A percentile compares a stretch with the other conserved stretches of the same genome.
Conservation (phyloP, 805 yeast genomes). For the Sugiyamaella lignohabitans region DNA sequence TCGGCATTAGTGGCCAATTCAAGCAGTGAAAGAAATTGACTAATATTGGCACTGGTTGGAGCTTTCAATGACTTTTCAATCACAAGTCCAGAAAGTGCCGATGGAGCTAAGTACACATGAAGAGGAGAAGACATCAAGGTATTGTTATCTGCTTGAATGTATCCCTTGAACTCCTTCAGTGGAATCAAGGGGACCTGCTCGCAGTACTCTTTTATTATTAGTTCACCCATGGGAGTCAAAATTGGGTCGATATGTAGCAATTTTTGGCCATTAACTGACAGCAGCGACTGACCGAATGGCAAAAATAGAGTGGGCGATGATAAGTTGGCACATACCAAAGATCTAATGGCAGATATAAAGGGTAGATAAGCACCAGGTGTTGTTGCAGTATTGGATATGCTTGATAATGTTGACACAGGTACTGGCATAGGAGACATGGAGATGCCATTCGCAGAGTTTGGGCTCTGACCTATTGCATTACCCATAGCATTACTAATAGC, state of each 20-base stretch:
- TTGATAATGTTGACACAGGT: background rate
- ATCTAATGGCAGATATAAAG: constrained; percentile 18
- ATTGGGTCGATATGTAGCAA: constrained; percentile 20
- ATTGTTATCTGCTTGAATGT: background rate
- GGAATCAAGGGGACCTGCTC: constrained; percentile 1
- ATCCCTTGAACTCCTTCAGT: background rate
- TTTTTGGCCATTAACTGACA: constrained; percentile 12
- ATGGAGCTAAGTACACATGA: constrained; percentile 11
- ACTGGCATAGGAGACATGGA: too few relatives aligned
- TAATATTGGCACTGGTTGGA: constrained; percentile 7
- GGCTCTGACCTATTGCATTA: too few relatives aligned
- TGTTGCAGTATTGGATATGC: background rate
- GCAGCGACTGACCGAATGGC: constrained; percentile 18
- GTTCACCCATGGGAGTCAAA: constrained; percentile 21
- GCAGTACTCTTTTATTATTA: constrained; percentile 17
- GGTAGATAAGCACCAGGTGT: constrained; percentile 22
- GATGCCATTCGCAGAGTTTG: too few relatives aligned
- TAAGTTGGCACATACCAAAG: constrained; percentile 13
- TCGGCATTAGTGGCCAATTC: constrained; percentile 7
- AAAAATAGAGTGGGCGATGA: constrained; percentile 11
- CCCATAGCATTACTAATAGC: too few relatives aligned
- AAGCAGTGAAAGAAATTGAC: constrained; percentile 6
- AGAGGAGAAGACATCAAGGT: background rate
- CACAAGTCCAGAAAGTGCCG: constrained; percentile 6
- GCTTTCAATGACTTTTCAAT: constrained; percentile 4